Evolutionary conservation across 2,329 filamentous ascomycete genomes (phyloP).

Genomic region (Claviceps sp.): DNA sequence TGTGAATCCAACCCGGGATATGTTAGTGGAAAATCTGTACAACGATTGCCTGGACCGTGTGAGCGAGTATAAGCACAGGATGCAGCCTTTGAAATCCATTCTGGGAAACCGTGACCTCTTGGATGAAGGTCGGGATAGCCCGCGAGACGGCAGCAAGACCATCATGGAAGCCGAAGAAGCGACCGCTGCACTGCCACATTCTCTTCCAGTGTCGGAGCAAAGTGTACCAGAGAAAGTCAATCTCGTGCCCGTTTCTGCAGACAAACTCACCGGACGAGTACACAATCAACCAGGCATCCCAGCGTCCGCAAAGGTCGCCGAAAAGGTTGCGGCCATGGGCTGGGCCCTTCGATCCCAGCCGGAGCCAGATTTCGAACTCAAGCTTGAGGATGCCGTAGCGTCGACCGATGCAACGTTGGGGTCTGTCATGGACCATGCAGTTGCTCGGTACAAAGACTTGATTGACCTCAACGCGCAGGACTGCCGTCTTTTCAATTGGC

Average conservation of each 20-base stretch:
- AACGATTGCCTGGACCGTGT: constrained; percentile 90
- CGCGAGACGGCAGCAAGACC: constrained; percentile 53
- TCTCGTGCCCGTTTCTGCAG: constrained; percentile 49
- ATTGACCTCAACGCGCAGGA: constrained; percentile 77
- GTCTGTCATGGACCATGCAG: constrained; percentile 82
- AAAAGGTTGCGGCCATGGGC: constrained; percentile 67
- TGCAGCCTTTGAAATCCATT: constrained; percentile 53
- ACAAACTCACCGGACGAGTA: constrained; percentile 57
- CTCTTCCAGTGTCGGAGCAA: constrained; percentile 38
- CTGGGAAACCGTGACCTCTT: constrained; percentile 75
- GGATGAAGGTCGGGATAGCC: constrained; percentile 67
- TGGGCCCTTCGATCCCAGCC: constrained; percentile 61
- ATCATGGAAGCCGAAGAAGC: constrained; percentile 61
- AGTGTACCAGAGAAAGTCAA: constrained; percentile 39
- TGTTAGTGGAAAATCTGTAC: constrained; percentile 79
- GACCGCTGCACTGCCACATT: constrained; percentile 44
- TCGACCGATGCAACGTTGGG: constrained; percentile 63
- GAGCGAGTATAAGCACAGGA: constrained; percentile 77
- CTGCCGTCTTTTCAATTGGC: constrained; percentile 89
- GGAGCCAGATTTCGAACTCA: constrained; percentile 50
- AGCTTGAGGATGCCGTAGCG: constrained; percentile 53
- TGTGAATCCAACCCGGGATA: constrained; percentile 67
- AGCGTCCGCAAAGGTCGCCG: constrained; percentile 57
- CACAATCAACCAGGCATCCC: constrained; percentile 58
- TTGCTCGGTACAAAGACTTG: constrained; percentile 72